Evolutionary conservation across 106 monocot genomes (phyloP), one percentile per base, ranked within the genome.

Genomic region (Dioscorea alata): DNA sequence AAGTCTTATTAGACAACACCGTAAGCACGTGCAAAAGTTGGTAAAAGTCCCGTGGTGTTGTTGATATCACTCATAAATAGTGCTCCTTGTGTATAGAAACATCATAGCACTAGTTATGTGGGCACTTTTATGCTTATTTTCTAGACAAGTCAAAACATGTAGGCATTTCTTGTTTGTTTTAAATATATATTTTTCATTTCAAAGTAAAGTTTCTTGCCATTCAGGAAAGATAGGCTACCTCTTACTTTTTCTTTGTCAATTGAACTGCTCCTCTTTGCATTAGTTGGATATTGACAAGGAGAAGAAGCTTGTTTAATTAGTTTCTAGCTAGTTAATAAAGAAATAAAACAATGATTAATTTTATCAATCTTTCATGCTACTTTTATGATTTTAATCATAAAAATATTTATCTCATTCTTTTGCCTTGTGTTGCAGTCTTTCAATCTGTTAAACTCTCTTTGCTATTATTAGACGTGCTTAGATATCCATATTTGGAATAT

Each of bases 41-140:
- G 34, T 4, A 7, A 34, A 34, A 7, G 34, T 34, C 34, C 34
- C 34, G 7, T 34, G 3, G 34, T n/a, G n/a, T n/a, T n/a, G n/a
- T 7, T 34, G 34, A 34, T 34, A 7, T 34, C 34, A 7, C 7
- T 34, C 34, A n/a, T n/a, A 84, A 58, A 54, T 91, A 24, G 91
- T 87, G 22, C 84, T 91, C 75, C 48, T 76, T n/a, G 82, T 87
- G 0, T 91, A 91, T 49, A 87, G 87, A 69, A 92, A 92, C 63
- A 32, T 69, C 69, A 80, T 92, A 64, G 88, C 91, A 67, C 57
- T 92, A 53, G 34, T 78, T 35, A 70, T 92, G 62, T 64, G 88
- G 67, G 82, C 82, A n/a, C 91, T 88, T 31, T 92, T 85, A n/a
- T 72, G 91, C 91, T 49, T 92, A 85, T 63, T 85, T 92, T 60